A percentile compares a stretch with the other conserved stretches of the same genome.
phyloP scores from a whole-genome alignment of 2,329 filamentous ascomycete genomes.

The Xylaria sp. region DNA sequence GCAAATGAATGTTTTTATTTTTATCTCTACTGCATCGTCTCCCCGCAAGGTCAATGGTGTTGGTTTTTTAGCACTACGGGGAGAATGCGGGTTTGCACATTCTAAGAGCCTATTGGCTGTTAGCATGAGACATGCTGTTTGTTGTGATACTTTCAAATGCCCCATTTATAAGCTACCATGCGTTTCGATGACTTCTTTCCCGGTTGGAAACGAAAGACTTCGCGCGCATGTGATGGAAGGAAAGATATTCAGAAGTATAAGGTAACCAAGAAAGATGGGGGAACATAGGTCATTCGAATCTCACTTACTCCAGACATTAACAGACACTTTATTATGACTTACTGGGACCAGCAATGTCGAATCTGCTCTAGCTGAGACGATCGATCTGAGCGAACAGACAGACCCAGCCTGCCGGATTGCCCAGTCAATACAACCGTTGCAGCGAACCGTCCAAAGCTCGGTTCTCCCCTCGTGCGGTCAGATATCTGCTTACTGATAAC shows the following conservation, averaged over 20 bases:
- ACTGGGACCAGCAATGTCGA: slow-evolving; percentile 1
- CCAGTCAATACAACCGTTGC: slow-evolving; percentile 12
- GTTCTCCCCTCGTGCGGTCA: background rate
- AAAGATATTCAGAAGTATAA: background rate
- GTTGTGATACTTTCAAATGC: too few relatives aligned
- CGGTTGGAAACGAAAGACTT: too few relatives aligned
- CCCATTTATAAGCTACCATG: too few relatives aligned
- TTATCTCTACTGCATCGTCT: background rate
- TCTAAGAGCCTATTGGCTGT: background rate
- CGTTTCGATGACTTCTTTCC: too few relatives aligned
- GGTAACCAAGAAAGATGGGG: background rate
- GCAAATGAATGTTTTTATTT: slow-evolving; percentile 11
- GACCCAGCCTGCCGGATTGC: slow-evolving; percentile 26
- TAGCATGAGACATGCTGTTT: background rate
- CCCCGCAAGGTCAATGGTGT: background rate
- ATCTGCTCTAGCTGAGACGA: background rate
- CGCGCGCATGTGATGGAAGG: background rate
- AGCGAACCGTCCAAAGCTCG: slow-evolving; percentile 1
- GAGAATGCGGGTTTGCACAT: background rate
- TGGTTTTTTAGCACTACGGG: background rate
- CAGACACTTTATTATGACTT: slow-evolving; percentile 1
- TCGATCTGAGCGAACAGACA: slow-evolving; percentile 7
- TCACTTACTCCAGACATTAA: slow-evolving; percentile 7
- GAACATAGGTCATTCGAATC: background rate
- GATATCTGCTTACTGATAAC: slow-evolving; percentile 5